Conservation (phyloP, 2,329 filamentous ascomycete genomes). For the Exophiala aquamarina region DNA sequence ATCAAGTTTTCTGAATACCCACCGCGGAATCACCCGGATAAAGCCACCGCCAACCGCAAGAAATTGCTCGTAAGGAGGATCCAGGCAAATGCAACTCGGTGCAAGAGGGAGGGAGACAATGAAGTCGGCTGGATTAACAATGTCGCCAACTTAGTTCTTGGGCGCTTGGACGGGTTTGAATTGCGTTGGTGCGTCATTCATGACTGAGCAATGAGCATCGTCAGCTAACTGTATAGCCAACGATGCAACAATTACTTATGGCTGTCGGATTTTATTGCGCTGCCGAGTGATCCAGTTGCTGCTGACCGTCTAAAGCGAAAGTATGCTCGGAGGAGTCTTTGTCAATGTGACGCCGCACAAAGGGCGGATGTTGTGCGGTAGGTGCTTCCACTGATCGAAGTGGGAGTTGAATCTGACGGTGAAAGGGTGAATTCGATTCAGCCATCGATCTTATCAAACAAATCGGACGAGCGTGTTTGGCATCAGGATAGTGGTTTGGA, state of each 20-base stretch:
- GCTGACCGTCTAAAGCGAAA: not conserved
- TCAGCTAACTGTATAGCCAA: not conserved
- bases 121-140: constrained; percentile 32
- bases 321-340: not conserved
- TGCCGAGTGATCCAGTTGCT: not conserved
- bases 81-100: constrained; percentile 61
- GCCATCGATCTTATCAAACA: constrained; percentile 5
- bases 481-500: not conserved
- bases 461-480: not conserved
- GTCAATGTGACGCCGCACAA: not conserved
- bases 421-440: not conserved
- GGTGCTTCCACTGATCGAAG: no score
- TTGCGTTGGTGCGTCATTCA: not conserved
- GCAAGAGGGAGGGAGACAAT: constrained; percentile 61
- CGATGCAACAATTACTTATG: not conserved
- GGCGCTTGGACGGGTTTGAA: constrained; percentile 2
- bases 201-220: not conserved
- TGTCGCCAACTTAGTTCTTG: not conserved
- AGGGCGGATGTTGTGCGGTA: not conserved
- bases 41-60: constrained; percentile 65
- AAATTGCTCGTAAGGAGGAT: constrained; percentile 73
- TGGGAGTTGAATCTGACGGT: not conserved
- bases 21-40: constrained; percentile 47
- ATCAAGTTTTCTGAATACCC: constrained; percentile 31
- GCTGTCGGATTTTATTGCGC: not conserved